phyloP scores from a whole-genome alignment of 352 stramenopile genomes.

The Globisporangium polare region DNA sequence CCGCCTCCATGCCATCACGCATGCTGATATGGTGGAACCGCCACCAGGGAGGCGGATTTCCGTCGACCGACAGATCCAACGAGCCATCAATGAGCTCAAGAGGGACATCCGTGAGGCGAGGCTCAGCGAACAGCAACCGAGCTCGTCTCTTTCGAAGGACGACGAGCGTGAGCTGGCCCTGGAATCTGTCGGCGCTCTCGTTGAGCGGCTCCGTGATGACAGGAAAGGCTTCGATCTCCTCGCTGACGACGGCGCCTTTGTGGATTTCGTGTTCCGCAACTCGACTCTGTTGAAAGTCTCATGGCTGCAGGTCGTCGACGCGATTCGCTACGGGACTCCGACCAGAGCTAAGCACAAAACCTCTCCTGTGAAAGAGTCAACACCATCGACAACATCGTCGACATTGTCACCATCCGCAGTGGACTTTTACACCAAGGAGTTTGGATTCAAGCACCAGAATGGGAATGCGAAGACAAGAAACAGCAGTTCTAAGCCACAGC shows the following conservation, averaged over 20 bases:
- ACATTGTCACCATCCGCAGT: conserved; percentile 10
- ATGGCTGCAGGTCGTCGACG: conserved; percentile 51
- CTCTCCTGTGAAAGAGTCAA: neutral
- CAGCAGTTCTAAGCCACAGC: conserved; percentile 21
- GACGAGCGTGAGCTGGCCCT: conserved; percentile 2
- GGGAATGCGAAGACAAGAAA: neutral
- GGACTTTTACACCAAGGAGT: conserved; percentile 38
- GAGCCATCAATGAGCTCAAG: conserved; percentile 28
- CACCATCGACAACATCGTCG: neutral
- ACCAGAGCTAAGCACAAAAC: neutral
- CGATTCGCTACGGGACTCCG: conserved; percentile 28
- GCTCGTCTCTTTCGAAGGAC: neutral
- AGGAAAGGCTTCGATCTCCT: conserved; percentile 32
- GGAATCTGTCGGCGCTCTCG: conserved; percentile 30
- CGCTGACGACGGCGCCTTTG: conserved; percentile 38
- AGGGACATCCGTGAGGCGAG: conserved; percentile 18
- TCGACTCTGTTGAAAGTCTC: conserved; percentile 33
- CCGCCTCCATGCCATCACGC: conserved; percentile 16
- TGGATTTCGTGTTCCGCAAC: conserved; percentile 64
- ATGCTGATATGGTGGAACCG: conserved; percentile 8
- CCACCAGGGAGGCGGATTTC: conserved; percentile 15
- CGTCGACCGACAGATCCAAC: conserved; percentile 24
- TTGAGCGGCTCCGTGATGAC: conserved; percentile 33
- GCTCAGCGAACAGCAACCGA: neutral
- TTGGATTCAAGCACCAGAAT: conserved; percentile 20